Evolutionary conservation across 345 rosid species (phyloP).

Genomic region (Eucalyptus caleyi): DNA sequence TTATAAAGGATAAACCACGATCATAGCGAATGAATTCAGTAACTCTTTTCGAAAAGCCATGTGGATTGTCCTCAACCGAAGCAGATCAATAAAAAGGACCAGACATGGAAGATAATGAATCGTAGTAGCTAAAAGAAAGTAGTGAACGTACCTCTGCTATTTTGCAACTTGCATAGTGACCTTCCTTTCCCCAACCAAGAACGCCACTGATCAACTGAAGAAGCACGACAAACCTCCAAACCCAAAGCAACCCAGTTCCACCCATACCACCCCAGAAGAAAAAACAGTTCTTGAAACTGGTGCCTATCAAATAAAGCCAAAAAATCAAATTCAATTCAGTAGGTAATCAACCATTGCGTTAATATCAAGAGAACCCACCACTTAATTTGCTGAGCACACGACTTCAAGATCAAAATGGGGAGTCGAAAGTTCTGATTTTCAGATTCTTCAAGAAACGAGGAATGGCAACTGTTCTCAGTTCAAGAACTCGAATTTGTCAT

Average conservation of each 20-base stretch:
- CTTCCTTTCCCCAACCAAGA: slow-evolving; percentile 77
- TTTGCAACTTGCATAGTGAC: slow-evolving; percentile 68
- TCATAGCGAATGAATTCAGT: neutral
- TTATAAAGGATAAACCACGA: neutral
- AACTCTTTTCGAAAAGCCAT: neutral
- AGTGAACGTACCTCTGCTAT: slow-evolving; percentile 59
- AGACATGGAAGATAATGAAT: neutral
- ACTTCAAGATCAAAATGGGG: neutral
- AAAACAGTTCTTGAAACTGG: neutral
- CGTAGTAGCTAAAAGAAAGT: neutral
- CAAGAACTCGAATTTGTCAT: neutral
- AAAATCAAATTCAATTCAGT: neutral
- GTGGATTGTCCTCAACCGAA: neutral
- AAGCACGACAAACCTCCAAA: slow-evolving; percentile 22
- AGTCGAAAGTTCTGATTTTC: neutral
- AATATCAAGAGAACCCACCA: neutral
- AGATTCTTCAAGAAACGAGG: neutral
- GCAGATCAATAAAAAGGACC: neutral
- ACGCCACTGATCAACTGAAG: slow-evolving; percentile 44
- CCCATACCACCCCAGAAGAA: slow-evolving; percentile 2
- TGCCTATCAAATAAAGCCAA: neutral
- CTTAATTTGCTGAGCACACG: neutral
- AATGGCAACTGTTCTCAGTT: neutral
- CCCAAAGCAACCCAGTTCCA: slow-evolving; percentile 15
- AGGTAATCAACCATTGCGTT: neutral